Evolutionary conservation across 345 rosid species (phyloP).

Genomic region (Syzygium oleosum): DNA sequence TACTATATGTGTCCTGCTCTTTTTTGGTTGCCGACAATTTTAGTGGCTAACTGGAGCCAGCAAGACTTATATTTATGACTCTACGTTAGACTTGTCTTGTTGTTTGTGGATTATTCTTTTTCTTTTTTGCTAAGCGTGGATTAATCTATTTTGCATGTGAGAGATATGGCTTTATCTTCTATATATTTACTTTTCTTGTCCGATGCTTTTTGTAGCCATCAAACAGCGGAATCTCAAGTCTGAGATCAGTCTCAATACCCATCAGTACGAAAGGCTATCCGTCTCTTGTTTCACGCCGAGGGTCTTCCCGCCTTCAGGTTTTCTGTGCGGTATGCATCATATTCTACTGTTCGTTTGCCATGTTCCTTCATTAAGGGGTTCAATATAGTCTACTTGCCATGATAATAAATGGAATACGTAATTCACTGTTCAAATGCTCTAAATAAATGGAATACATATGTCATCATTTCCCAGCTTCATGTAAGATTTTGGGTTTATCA

Average conservation of each 20-base stretch:
- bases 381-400: neutral
- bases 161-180: neutral
- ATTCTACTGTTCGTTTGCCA: neutral
- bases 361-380: neutral
- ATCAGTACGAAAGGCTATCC: conserved; percentile 8
- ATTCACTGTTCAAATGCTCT: neutral
- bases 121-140: neutral
- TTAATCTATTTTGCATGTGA: neutral
- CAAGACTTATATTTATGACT: neutral
- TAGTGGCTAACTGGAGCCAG: neutral
- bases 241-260: conserved; percentile 16
- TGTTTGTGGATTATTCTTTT: neutral
- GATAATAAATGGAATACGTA: no score
- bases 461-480: neutral
- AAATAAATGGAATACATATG: neutral
- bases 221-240: conserved; percentile 7
- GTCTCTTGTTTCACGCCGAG: conserved; percentile 13
- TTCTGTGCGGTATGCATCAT: conserved; percentile 20
- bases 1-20: neutral
- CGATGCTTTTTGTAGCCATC: neutral
- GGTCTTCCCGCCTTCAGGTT: conserved; percentile 8
- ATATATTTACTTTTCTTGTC: neutral
- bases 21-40: neutral
- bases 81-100: neutral
- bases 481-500: neutral